Percentiles rank a stretch among this genome's conserved stretches.
Conservation (phyloP, 140 eudicot species). For the Flaveria floridana region DNA sequence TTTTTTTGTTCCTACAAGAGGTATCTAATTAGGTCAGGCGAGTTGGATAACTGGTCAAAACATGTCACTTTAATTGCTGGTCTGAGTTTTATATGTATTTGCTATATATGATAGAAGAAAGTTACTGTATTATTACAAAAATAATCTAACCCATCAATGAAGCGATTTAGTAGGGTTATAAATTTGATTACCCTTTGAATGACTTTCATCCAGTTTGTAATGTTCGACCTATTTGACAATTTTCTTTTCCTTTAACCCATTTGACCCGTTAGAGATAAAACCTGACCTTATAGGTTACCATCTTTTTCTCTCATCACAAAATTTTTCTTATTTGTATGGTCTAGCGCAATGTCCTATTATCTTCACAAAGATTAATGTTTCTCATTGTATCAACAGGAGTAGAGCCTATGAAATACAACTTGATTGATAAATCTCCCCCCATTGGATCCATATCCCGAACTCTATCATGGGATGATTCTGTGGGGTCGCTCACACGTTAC, state of each 20-base stretch:
- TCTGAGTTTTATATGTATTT: not conserved
- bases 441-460: conserved; percentile 98
- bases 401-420: conserved; percentile 48
- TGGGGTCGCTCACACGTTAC: conserved; percentile 48
- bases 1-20: not conserved
- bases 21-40: not conserved
- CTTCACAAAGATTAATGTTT: not conserved
- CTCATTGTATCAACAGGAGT: conserved; percentile 44
- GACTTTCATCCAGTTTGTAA: conserved; percentile 7
- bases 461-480: conserved; percentile 75
- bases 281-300: not conserved
- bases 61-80: not conserved
- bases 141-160: not conserved
- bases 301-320: not conserved
- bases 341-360: not conserved
- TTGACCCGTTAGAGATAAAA: not conserved
- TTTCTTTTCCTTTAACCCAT: not conserved
- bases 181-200: not conserved
- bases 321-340: not conserved
- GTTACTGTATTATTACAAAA: not conserved
- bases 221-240: conserved; percentile 12
- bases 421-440: conserved; percentile 89
- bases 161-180: conserved; percentile 2
- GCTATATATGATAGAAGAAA: not conserved
- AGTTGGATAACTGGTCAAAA: conserved; percentile 1